phyloP scores from a whole-genome alignment of 2,329 filamentous ascomycete species.

The Cordyceps cicadae region DNA sequence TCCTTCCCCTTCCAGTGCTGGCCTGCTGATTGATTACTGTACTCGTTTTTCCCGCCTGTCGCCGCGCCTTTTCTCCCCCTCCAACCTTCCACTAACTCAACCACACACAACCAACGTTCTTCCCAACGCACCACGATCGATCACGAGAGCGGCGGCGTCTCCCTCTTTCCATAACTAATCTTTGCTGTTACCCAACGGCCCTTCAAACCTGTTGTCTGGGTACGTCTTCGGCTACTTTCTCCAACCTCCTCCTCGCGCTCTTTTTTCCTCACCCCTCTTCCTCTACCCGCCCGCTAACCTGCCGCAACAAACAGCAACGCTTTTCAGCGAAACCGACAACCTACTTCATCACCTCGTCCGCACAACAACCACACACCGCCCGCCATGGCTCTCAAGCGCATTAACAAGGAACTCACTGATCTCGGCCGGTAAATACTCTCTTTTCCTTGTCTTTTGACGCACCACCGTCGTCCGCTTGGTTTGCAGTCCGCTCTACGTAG shows the following conservation, averaged over 20 bases:
- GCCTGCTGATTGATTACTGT: slow-evolving; percentile 2
- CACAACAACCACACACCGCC: slow-evolving; percentile 18
- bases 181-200: not conserved
- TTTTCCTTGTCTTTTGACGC: slow-evolving; percentile 9
- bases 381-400: slow-evolving; percentile 82
- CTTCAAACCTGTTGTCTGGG: not conserved
- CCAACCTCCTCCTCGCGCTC: not conserved
- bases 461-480: slow-evolving; percentile 14
- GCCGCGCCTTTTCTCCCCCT: slow-evolving; percentile 1
- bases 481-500: slow-evolving; percentile 17
- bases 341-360: not conserved
- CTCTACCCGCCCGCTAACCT: not conserved
- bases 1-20: slow-evolving; percentile 3
- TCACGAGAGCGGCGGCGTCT: slow-evolving; percentile 3
- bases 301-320: slow-evolving; percentile 6
- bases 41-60: not conserved
- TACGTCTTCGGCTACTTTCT: not conserved
- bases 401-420: slow-evolving; percentile 89
- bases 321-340: slow-evolving; percentile 5
- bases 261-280: not conserved
- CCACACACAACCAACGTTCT: slow-evolving; percentile 2
- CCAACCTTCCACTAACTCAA: slow-evolving; percentile 1
- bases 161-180: not conserved
- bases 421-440: slow-evolving; percentile 67
- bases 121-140: not conserved